Evolutionary conservation across 768 basidiomycete species (phyloP).

Genomic region (Pisolithus microcarpus): DNA sequence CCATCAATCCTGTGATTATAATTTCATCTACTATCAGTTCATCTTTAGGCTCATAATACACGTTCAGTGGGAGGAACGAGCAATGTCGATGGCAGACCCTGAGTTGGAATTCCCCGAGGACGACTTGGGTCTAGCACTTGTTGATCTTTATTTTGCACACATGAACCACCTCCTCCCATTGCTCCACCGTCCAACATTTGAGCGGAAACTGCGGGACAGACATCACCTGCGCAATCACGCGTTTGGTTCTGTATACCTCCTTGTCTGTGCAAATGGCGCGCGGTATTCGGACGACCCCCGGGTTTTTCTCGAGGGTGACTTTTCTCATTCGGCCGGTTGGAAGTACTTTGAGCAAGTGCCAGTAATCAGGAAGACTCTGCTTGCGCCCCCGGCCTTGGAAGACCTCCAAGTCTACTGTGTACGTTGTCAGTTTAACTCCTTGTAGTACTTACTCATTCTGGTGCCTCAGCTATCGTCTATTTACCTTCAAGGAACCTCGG

Average conservation of each 20-base stretch:
- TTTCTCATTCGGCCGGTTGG: constrained; percentile 46
- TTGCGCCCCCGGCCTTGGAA: constrained; percentile 51
- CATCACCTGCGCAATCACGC: constrained; percentile 42
- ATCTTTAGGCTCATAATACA: not conserved
- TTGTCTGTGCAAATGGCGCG: constrained; percentile 66
- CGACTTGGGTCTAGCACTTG: constrained; percentile 43
- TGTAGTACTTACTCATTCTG: not conserved
- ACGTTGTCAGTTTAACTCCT: constrained; percentile 19
- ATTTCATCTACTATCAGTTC: not conserved
- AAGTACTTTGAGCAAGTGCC: constrained; percentile 47
- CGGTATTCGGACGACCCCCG: constrained; percentile 50
- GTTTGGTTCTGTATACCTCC: constrained; percentile 56
- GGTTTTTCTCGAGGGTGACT: constrained; percentile 36
- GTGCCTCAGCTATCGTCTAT: constrained; percentile 40
- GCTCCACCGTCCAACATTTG: constrained; percentile 67
- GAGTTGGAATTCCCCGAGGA: constrained; percentile 41
- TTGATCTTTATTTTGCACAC: constrained; percentile 58
- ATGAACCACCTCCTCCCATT: constrained; percentile 58
- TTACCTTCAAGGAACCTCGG: constrained; percentile 50
- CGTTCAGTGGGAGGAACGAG: constrained; percentile 23
- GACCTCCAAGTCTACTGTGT: constrained; percentile 68
- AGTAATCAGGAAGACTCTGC: constrained; percentile 48
- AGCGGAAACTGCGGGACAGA: constrained; percentile 39
- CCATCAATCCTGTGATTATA: constrained; percentile 23
- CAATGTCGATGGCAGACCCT: constrained; percentile 14